Percentiles rank a stretch among this genome's conserved stretches.
These are phyloP conservation scores for Amphibolis antarctica DNA, from an alignment of 106 monocot species.

Conservation along the genomic window DNA sequence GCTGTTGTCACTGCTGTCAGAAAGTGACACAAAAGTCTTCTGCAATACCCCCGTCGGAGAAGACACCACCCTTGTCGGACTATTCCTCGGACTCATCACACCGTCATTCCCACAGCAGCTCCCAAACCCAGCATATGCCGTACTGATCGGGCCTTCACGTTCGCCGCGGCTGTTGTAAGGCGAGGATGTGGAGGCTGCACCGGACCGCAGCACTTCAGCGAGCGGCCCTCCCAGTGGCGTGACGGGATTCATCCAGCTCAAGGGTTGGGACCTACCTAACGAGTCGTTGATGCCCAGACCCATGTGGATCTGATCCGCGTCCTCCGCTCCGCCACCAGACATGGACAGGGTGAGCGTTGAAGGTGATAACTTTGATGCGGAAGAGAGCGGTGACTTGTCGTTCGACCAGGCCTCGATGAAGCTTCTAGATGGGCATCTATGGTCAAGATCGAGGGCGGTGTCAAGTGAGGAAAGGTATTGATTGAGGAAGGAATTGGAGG, in stretches of 20 bases:
- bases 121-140: constrained; percentile 4
- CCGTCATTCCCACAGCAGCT: constrained; percentile 7
- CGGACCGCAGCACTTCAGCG: too few species aligned
- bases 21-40: constrained; percentile 26
- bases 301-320: constrained; percentile 9
- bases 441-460: too few species aligned
- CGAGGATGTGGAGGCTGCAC: too few species aligned
- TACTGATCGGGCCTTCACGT: not conserved
- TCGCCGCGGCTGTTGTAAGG: not conserved
- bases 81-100: constrained; percentile 12
- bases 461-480: constrained; percentile 9
- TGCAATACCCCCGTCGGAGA: constrained; percentile 34
- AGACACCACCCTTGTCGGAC: constrained; percentile 16
- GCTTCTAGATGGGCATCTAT: constrained; percentile 9
- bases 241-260: constrained; percentile 17
- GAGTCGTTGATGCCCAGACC: constrained; percentile 15
- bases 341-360: constrained; percentile 33
- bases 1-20: constrained; percentile 31
- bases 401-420: constrained; percentile 45
- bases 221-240: constrained; percentile 24
- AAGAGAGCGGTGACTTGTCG: not conserved
- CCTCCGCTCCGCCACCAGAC: constrained; percentile 3
- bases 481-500: constrained; percentile 14
- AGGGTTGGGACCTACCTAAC: constrained; percentile 3
- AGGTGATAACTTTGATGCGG: too few species aligned